Evolutionary conservation across 352 stramenopile genomes (phyloP), one percentile per base, ranked within the genome.

Genomic region (Globisporangium parvum): DNA sequence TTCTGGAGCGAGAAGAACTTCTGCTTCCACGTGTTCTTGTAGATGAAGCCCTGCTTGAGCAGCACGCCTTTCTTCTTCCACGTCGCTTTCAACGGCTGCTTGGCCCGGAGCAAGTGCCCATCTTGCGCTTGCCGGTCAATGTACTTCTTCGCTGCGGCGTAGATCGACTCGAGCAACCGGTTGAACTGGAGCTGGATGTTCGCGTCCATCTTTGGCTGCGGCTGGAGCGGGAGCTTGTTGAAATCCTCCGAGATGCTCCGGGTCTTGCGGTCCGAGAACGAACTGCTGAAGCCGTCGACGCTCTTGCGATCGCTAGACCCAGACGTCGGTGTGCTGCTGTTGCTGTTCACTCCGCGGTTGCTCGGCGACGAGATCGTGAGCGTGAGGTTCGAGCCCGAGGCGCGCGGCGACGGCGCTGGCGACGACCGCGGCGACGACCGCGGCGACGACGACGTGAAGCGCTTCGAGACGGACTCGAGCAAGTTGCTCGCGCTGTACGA

Each of bases 21-120:
- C 47, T 75, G 73, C 64, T 92, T 91, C 85, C 85, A 95, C 53
- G 85, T 90, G 66, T 91, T 93, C 64, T 93, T 93, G 75, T 95
- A 93, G 53, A 95, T 88, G 59, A 93, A 93, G 10, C 83, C 83
- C 56, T 95, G 85, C 62, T 95, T 95, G 8, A 95, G 64, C 23
- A 95, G 65, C 62, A 83, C 65, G 0, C 85, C 85, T 57, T 93
- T 93, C 67, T 95, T 95, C 71, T 95, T 95, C 85, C 85, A 95
- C 44, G 83, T 93, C 21, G 85, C 85, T 48, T 88, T 77, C 23
- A 76, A 67, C 15, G 75, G 75, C 55, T 87, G 72, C 44, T 82
- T 89, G 10, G 66, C 60, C 24, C 79, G 73, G 21, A 91, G 46
- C 47, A 87, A 53, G 48, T 77, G 87, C 1, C 77, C 82, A n/a